Percentiles rank a stretch among this genome's conserved stretches.
Conservation (phyloP, 225 moss, liverwort and hornwort species). For the Ulota crispa region DNA sequence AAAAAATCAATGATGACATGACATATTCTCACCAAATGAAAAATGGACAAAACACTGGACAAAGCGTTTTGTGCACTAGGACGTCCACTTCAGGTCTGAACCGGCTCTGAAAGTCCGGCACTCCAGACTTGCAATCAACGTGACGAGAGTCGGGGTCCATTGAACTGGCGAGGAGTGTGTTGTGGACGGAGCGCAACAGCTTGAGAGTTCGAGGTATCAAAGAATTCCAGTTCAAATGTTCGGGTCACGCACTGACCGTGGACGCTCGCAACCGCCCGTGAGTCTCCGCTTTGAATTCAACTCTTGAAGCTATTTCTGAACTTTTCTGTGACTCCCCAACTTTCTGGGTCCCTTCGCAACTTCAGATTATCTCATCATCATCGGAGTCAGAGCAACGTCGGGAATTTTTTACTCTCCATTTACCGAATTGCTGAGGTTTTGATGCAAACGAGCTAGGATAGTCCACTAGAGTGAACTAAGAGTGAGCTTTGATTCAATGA, state of each 20-base stretch:
- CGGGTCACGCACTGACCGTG: conserved; percentile 22
- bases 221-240: conserved; percentile 32
- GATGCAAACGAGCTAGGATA: neutral
- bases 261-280: conserved; percentile 30
- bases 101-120: no score
- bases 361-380: neutral
- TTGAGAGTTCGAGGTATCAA: neutral
- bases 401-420: no score
- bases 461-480: no score
- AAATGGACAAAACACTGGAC: no score
- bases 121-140: no score
- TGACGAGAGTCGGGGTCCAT: no score
- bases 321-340: neutral
- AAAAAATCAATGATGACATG: no score
- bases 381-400: neutral
- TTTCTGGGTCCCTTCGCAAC: no score
- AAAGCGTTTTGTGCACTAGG: no score
- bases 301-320: neutral
- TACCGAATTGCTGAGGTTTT: neutral
- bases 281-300: conserved; percentile 1
- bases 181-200: neutral
- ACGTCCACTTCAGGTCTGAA: no score
- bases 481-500: no score
- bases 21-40: no score
- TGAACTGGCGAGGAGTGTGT: neutral